Evolutionary conservation across 2,329 filamentous ascomycete genomes (phyloP).

Genomic region (Diaporthe australafricana): DNA sequence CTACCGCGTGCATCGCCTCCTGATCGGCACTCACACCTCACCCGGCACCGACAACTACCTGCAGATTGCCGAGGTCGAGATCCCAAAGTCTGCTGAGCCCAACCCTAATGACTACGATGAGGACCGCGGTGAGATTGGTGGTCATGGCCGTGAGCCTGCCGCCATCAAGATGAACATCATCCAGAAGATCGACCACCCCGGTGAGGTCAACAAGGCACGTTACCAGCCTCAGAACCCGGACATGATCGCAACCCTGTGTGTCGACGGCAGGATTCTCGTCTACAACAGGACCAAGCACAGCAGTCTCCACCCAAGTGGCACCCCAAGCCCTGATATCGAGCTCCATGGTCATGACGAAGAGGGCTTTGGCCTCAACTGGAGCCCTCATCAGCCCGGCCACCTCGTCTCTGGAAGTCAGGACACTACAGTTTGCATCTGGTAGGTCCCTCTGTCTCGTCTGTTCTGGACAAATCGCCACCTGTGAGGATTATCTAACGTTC

Average conservation of each 20-base stretch:
- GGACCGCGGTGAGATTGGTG: slow-evolving; percentile 91
- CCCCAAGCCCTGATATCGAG: slow-evolving; percentile 84
- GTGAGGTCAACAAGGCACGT: slow-evolving; percentile 97
- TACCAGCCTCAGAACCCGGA: slow-evolving; percentile 98
- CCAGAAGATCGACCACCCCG: slow-evolving; percentile 95
- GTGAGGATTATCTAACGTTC: neutral
- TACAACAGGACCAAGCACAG: slow-evolving; percentile 97
- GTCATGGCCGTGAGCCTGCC: slow-evolving; percentile 83
- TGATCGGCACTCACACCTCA: slow-evolving; percentile 95
- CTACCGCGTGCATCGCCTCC: slow-evolving; percentile 86
- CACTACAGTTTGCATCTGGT: slow-evolving; percentile 91
- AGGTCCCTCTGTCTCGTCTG: slow-evolving; percentile 45
- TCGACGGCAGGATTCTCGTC: slow-evolving; percentile 88
- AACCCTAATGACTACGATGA: slow-evolving; percentile 91
- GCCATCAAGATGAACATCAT: slow-evolving; percentile 90
- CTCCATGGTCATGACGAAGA: slow-evolving; percentile 87
- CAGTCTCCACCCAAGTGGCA: slow-evolving; percentile 74
- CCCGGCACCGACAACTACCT: slow-evolving; percentile 88
- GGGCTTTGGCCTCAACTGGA: slow-evolving; percentile 95
- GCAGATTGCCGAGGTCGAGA: slow-evolving; percentile 93
- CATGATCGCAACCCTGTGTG: slow-evolving; percentile 92
- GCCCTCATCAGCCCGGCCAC: slow-evolving; percentile 82
- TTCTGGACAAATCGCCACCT: neutral
- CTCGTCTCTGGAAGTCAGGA: slow-evolving; percentile 94
- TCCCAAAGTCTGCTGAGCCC: slow-evolving; percentile 81